Conservation (phyloP, 148 eudicot species). For the Amaranthus cruentus region DNA sequence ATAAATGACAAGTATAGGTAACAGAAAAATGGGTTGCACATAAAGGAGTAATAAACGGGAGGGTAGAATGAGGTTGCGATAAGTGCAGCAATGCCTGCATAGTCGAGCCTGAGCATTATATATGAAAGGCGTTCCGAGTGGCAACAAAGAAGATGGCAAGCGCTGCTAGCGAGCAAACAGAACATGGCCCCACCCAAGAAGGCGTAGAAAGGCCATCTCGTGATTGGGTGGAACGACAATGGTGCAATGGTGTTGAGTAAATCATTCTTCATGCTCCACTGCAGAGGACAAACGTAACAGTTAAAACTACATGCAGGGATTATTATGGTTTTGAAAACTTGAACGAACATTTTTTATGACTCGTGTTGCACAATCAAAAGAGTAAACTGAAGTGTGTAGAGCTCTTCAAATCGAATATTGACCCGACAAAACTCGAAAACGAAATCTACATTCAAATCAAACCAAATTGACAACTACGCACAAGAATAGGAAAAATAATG, state of each 20-base stretch:
- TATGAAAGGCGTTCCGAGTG: slow-evolving; percentile 37
- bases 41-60: slow-evolving; percentile 47
- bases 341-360: too few species aligned
- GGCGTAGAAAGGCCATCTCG: slow-evolving; percentile 86
- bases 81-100: slow-evolving; percentile 42
- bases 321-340: too few species aligned
- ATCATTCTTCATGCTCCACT: slow-evolving; percentile 54
- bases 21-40: slow-evolving; percentile 40
- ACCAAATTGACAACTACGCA: too few species aligned
- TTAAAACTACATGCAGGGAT: not conserved
- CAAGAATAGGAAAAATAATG: not conserved
- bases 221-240: slow-evolving; percentile 48
- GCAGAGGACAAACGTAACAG: slow-evolving; percentile 10
- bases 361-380: too few species aligned
- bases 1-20: slow-evolving; percentile 37
- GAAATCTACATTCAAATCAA: too few species aligned
- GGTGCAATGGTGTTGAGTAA: slow-evolving; percentile 56
- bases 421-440: too few species aligned
- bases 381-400: too few species aligned
- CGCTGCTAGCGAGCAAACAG: slow-evolving; percentile 76
- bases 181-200: slow-evolving; percentile 95
- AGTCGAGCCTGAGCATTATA: slow-evolving; percentile 38
- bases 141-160: slow-evolving; percentile 51
- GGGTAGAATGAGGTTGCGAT: slow-evolving; percentile 50
- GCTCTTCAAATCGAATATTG: too few species aligned